Evolutionary conservation across 129 eudicot species (phyloP).

Genomic region (Centaurea solstitialis): DNA sequence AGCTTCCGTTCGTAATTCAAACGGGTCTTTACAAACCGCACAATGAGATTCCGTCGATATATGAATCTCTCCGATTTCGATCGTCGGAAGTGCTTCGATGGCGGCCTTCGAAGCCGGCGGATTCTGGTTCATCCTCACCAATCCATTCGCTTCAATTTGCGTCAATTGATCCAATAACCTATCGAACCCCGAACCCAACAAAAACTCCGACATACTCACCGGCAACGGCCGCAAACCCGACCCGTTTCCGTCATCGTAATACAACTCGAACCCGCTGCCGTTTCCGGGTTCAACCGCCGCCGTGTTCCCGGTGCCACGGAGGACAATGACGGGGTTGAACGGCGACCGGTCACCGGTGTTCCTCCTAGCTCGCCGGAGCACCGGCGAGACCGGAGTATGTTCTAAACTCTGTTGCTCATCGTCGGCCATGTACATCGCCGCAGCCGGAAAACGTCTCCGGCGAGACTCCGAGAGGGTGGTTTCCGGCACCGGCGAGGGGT

Average conservation of each 20-base stretch:
- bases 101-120: slow-evolving; percentile 90
- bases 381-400: slow-evolving; percentile 40
- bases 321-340: slow-evolving; percentile 82
- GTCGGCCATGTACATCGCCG: slow-evolving; percentile 55
- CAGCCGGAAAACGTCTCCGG: slow-evolving; percentile 59
- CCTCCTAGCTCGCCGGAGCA: slow-evolving; percentile 45
- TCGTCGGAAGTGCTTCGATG: slow-evolving; percentile 64
- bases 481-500: slow-evolving; percentile 35
- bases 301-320: slow-evolving; percentile 42
- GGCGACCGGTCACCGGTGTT: slow-evolving; percentile 63
- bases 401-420: slow-evolving; percentile 25
- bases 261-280: slow-evolving; percentile 63
- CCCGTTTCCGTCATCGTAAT: slow-evolving; percentile 83
- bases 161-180: slow-evolving; percentile 71
- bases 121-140: slow-evolving; percentile 56
- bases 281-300: slow-evolving; percentile 21
- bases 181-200: slow-evolving; percentile 92
- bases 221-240: slow-evolving; percentile 87
- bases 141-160: slow-evolving; percentile 74
- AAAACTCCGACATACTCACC: slow-evolving; percentile 66
- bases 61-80: slow-evolving; percentile 53
- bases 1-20: slow-evolving; percentile 62
- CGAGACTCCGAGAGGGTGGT: slow-evolving; percentile 47
- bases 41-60: slow-evolving; percentile 52
- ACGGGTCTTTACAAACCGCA: slow-evolving; percentile 88